Percentiles rank a stretch among this genome's conserved stretches.
Evolutionary conservation across 2,329 filamentous ascomycete genomes (phyloP).

Genomic region (Graphiopsis chlorocephala): DNA sequence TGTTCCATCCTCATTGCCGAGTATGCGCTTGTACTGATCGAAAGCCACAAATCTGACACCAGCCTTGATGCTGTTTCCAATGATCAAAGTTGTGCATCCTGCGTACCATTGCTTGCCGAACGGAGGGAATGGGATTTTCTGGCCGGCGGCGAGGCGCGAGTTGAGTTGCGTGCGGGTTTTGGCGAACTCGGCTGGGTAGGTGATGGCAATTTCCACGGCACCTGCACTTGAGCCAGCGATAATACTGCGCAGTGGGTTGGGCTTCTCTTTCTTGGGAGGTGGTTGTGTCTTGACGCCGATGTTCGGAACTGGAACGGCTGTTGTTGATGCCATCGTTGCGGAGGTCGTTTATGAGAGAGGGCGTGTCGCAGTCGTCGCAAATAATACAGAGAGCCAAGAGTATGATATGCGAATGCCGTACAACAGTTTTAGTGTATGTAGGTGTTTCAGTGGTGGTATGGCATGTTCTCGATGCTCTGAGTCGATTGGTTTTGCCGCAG

Average conservation of each 20-base stretch:
- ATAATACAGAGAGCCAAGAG: background rate
- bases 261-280: conserved; percentile 44
- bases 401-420: background rate
- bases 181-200: conserved; percentile 93
- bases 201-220: conserved; percentile 92
- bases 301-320: conserved; percentile 26
- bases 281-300: conserved; percentile 21
- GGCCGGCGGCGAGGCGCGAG: conserved; percentile 69
- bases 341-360: background rate
- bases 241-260: conserved; percentile 83
- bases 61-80: conserved; percentile 94
- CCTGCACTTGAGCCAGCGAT: conserved; percentile 91
- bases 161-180: conserved; percentile 96
- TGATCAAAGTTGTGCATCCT: conserved; percentile 92
- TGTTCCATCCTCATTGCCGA: conserved; percentile 80
- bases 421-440: background rate
- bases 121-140: conserved; percentile 92
- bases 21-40: conserved; percentile 83
- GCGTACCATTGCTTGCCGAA: conserved; percentile 97
- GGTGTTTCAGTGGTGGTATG: background rate
- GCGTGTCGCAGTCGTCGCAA: background rate
- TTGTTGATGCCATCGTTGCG: conserved; percentile 18
- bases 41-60: conserved; percentile 96
- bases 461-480: background rate
- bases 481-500: conserved; percentile 3